Evolutionary conservation across 495 filamentous ascomycete species (phyloP).

Genomic region (Alectoria sarmentosa): DNA sequence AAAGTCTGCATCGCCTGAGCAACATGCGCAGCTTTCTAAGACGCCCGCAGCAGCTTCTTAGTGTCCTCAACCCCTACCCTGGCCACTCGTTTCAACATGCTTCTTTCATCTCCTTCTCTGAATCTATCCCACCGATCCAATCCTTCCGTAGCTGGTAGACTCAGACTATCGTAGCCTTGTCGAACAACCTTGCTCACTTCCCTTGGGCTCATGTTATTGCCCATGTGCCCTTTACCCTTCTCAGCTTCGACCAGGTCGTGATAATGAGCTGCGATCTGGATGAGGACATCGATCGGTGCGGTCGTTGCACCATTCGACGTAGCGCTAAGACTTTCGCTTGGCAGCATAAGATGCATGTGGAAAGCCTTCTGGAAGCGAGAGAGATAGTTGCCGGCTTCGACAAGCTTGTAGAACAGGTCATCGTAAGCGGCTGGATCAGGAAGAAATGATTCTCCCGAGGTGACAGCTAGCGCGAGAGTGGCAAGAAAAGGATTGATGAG

Average conservation of each 20-base stretch:
- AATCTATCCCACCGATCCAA: constrained; percentile 61
- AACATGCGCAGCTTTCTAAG: not conserved
- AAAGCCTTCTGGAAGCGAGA: constrained; percentile 78
- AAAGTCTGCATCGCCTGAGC: not conserved
- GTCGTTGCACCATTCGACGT: constrained; percentile 29
- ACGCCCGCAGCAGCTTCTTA: constrained; percentile 15
- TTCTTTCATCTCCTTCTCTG: constrained; percentile 68
- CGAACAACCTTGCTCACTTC: constrained; percentile 91
- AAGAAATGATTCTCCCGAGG: constrained; percentile 84
- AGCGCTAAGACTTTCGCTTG: constrained; percentile 15
- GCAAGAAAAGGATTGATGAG: constrained; percentile 66
- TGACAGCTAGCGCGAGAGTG: constrained; percentile 80
- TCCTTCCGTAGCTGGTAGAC: constrained; percentile 76
- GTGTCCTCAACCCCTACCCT: constrained; percentile 58
- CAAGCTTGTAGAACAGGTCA: constrained; percentile 96
- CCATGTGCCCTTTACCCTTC: constrained; percentile 36
- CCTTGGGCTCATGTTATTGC: constrained; percentile 64
- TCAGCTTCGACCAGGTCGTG: constrained; percentile 68
- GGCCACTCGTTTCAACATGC: constrained; percentile 78
- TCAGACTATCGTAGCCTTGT: constrained; percentile 89
- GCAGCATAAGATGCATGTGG: constrained; percentile 23
- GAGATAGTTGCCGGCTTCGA: constrained; percentile 82
- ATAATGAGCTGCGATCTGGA: constrained; percentile 82
- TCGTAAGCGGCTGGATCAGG: constrained; percentile 85
- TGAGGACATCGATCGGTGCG: constrained; percentile 70